Evolutionary conservation across 192 early-diverging fungal species (phyloP).

Genomic region (Podila clonocystis): DNA sequence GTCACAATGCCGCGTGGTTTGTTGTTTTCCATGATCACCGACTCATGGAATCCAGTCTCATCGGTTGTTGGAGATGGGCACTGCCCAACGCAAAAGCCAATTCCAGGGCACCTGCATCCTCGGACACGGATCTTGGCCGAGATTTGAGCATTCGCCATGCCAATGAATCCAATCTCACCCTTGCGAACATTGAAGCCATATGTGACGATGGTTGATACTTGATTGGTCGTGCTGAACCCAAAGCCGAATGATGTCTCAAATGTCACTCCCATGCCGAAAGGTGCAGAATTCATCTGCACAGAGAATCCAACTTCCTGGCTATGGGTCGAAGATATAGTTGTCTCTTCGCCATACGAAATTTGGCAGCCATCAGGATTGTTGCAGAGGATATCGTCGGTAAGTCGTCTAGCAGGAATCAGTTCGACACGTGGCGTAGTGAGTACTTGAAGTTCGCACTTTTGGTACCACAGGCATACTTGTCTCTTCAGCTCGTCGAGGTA

Average conservation of each 20-base stretch:
- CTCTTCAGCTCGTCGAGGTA: neutral
- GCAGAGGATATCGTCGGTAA: neutral
- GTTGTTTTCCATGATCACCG: no score
- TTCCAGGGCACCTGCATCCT: no score
- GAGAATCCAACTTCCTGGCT: neutral
- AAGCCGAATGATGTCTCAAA: neutral
- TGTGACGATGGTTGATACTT: neutral
- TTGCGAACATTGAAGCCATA: constrained; percentile 5
- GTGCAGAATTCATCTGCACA: neutral
- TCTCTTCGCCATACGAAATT: neutral
- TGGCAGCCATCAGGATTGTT: neutral
- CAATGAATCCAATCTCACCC: constrained; percentile 2
- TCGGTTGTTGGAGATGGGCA: no score
- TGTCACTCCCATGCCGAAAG: constrained; percentile 6
- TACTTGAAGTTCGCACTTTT: neutral
- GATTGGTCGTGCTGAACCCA: constrained; percentile 5
- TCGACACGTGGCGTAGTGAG: constrained; percentile 2
- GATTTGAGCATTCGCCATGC: neutral
- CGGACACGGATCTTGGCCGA: neutral
- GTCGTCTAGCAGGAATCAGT: neutral
- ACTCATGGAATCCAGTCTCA: no score
- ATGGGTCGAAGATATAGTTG: constrained; percentile 4
- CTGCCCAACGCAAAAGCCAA: no score
- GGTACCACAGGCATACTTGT: neutral
- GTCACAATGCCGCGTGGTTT: no score